Evolutionary conservation across 345 rosid genomes (phyloP).

Genomic region (Trapa bicornis): DNA sequence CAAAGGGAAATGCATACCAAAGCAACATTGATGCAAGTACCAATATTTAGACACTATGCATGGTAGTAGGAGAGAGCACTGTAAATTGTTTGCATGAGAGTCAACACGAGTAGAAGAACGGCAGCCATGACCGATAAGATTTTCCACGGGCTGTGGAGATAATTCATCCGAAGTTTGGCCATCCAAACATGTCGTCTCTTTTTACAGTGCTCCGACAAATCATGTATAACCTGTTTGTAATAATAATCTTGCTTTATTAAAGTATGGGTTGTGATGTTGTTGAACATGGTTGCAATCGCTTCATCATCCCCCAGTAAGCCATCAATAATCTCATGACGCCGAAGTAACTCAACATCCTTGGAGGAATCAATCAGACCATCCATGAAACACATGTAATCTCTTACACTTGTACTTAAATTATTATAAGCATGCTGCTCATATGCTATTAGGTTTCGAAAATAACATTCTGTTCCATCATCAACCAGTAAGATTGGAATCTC

Average conservation of each 20-base stretch:
- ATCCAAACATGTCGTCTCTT: constrained; percentile 5
- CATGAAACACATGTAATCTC: constrained; percentile 6
- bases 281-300: neutral
- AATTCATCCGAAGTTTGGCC: neutral
- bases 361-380: too few relatives aligned
- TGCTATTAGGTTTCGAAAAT: constrained; percentile 12
- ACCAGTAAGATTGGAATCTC: constrained; percentile 5
- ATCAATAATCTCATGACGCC: too few relatives aligned
- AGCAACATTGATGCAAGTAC: too few relatives aligned
- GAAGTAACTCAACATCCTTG: too few relatives aligned
- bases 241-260: neutral
- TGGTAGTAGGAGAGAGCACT: neutral
- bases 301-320: constrained; percentile 12
- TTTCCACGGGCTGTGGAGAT: neutral
- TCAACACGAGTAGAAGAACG: neutral
- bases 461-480: neutral
- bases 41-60: neutral
- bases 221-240: neutral
- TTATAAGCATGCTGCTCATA: constrained; percentile 11
- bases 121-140: neutral
- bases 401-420: neutral
- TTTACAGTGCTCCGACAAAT: constrained; percentile 6
- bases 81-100: neutral
- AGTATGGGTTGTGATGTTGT: neutral
- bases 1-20: too few relatives aligned